Evolutionary conservation across 495 filamentous ascomycete genomes (phyloP).

Genomic region (Penicillium longicatenatum): DNA sequence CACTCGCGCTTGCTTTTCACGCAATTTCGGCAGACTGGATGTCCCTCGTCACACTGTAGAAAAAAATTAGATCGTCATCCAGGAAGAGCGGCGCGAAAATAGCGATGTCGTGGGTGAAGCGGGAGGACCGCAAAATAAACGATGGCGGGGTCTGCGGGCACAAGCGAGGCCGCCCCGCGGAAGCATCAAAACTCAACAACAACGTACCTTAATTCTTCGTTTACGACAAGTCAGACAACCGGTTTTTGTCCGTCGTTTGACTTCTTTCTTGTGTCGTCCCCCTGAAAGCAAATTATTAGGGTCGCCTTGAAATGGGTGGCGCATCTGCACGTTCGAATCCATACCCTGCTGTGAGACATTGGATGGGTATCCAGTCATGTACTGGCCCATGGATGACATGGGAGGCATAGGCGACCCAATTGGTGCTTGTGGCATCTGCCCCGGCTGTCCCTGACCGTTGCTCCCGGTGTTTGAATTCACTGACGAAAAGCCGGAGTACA

Average conservation of each 20-base stretch:
- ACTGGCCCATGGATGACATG: conserved; percentile 48
- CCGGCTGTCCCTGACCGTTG: conserved; percentile 35
- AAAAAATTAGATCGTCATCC: conserved; percentile 21
- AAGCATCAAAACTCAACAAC: conserved; percentile 36
- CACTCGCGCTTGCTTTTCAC: conserved; percentile 98
- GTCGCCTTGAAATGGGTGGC: conserved; percentile 43
- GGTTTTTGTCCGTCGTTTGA: conserved; percentile 97
- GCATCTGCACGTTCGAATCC: conserved; percentile 44
- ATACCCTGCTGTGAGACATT: conserved; percentile 39
- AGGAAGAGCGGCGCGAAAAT: conserved; percentile 19
- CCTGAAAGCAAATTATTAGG: conserved; percentile 70
- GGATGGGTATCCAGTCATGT: conserved; percentile 46
- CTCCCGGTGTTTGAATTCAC: conserved; percentile 28
- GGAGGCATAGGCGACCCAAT: conserved; percentile 49
- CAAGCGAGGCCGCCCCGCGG: conserved; percentile 53
- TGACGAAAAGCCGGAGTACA: conserved; percentile 35
- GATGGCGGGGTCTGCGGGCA: conserved; percentile 47
- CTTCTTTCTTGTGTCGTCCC: conserved; percentile 94
- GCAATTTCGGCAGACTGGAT: conserved; percentile 95
- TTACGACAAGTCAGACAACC: conserved; percentile 97
- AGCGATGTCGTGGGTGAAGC: conserved; percentile 22
- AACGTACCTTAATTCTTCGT: conserved; percentile 94
- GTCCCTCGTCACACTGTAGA: conserved; percentile 88
- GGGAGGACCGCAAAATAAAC: conserved; percentile 29
- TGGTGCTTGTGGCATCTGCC: conserved; percentile 44